phyloP scores from a whole-genome alignment of 2,329 filamentous ascomycete genomes.

The Hypoxylon sp. region DNA sequence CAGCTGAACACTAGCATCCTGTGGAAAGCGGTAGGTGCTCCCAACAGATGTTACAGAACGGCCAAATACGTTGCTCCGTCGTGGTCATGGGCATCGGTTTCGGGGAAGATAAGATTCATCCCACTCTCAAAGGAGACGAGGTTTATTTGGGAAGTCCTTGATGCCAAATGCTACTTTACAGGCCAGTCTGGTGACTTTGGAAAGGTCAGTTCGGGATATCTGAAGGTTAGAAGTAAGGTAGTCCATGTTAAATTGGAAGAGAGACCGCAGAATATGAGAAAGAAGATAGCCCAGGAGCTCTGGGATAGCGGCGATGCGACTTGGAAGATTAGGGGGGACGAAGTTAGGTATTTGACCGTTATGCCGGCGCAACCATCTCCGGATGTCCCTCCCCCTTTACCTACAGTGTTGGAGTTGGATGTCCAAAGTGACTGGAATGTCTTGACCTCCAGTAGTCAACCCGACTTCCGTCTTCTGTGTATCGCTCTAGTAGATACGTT shows the following conservation, averaged over 20 bases:
- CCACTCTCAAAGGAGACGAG: slow-evolving; percentile 8
- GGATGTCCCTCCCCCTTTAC: neutral
- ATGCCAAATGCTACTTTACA: neutral
- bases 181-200: slow-evolving; percentile 7
- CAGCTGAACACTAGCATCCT: slow-evolving; percentile 15
- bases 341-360: slow-evolving; percentile 14
- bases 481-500: slow-evolving; percentile 17
- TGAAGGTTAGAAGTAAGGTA: slow-evolving; percentile 8
- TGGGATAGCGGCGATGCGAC: slow-evolving; percentile 22
- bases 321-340: slow-evolving; percentile 7
- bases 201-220: slow-evolving; percentile 9
- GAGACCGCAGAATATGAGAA: slow-evolving; percentile 23
- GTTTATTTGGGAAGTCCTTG: slow-evolving; percentile 20
- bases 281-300: slow-evolving; percentile 9
- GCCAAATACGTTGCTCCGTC: slow-evolving; percentile 17
- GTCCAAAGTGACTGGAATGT: slow-evolving; percentile 28
- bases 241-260: slow-evolving; percentile 18
- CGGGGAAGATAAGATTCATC: slow-evolving; percentile 16
- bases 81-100: slow-evolving; percentile 27
- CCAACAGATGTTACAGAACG: neutral
- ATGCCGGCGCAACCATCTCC: slow-evolving; percentile 1
- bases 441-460: neutral
- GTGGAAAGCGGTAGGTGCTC: slow-evolving; percentile 5
- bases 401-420: slow-evolving; percentile 20
- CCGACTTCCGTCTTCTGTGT: slow-evolving; percentile 11